Base-by-base conservation (phyloP, 179 eudicot genomes). In the Beta corolliflora region DNA sequence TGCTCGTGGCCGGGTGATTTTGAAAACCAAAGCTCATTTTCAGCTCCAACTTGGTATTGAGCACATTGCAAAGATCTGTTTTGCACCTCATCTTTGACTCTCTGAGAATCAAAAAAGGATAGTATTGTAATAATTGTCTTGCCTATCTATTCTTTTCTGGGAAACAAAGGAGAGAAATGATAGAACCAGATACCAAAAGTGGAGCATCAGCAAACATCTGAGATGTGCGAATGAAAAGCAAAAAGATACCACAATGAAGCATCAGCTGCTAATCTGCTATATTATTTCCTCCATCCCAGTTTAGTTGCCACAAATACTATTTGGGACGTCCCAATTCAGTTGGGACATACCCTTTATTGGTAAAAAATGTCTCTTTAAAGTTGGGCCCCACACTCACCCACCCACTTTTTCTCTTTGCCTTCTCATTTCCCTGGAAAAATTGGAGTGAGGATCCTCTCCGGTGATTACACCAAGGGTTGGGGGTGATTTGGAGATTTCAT, bases 1-100 rank as follows among this genome's bases (percentile, higher is more conserved):
- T 90, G 87, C 48, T 92, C 92, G 55, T 90, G 97, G 29, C 88
- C 90, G 9, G 64, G 80, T 44, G 92, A 87, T 84, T 88, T 92
- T 68, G 78, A 61, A 71, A 86, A 89, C 78, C 70, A 75, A 73
- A 86, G 50, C 69, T 75, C 84, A 25, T 78, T 81, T 48, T 85
- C 81, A 61, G 64, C 83, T 61, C 79, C 83, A 44, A 76, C 85
- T 25, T 25, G 73, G 64, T 79, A 45, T 48, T 73, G 79, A 21
- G 23, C 25, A 67, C 71, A 83, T 77, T 85, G 92, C 46, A 77
- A 41, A 73, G 82, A 81, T 87, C 90, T 90, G 73, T 75, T 88
- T 16, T 86, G 89, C 56, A 91, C 78, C 81, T 89, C 97, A 41
- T 88, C 90, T 81, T 85, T 89, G 18, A 91, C 89, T 83, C 84